Evolutionary conservation across 1,139 yeast species (phyloP).

Genomic region (Scheffersomyces parashehatae): DNA sequence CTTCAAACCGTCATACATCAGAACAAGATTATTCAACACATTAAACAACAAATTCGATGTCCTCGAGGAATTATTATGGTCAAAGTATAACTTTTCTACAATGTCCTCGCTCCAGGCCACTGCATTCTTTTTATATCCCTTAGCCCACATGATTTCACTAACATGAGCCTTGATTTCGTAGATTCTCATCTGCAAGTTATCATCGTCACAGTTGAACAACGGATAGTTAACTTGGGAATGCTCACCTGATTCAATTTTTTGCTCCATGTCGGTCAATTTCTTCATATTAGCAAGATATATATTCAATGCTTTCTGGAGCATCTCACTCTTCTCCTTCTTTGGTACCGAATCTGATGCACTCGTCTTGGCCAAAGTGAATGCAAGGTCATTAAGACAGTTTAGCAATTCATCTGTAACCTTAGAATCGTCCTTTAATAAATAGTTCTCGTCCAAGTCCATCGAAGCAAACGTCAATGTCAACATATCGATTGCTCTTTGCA

Average conservation of each 20-base stretch:
- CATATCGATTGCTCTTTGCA: conserved; percentile 46
- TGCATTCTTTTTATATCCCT: conserved; percentile 53
- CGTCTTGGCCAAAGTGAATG: conserved; percentile 30
- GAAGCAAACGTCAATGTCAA: conserved; percentile 29
- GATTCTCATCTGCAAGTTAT: conserved; percentile 27
- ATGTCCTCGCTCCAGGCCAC: conserved; percentile 65
- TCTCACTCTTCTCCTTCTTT: conserved; percentile 11
- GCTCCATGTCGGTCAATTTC: conserved; percentile 22
- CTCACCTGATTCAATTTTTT: conserved; percentile 18
- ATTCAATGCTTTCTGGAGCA: conserved; percentile 28
- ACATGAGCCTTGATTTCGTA: conserved; percentile 56
- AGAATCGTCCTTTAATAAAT: conserved; percentile 27
- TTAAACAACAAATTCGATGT: conserved; percentile 32
- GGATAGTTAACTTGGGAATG: conserved; percentile 35
- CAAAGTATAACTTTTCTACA: conserved; percentile 36
- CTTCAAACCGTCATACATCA: conserved; percentile 32
- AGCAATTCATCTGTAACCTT: conserved; percentile 42
- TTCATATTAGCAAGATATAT: conserved; percentile 42
- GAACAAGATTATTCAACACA: conserved; percentile 32
- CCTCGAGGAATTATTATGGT: conserved; percentile 27
- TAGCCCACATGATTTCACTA: conserved; percentile 66
- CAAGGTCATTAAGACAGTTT: conserved; percentile 35
- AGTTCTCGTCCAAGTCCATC: conserved; percentile 26
- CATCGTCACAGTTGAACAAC: conserved; percentile 36
- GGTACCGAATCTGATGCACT: conserved; percentile 1